These are phyloP conservation scores for Rutstroemia sp. DNA, from an alignment of 2,329 filamentous ascomycete genomes.

Conservation along the genomic window DNA sequence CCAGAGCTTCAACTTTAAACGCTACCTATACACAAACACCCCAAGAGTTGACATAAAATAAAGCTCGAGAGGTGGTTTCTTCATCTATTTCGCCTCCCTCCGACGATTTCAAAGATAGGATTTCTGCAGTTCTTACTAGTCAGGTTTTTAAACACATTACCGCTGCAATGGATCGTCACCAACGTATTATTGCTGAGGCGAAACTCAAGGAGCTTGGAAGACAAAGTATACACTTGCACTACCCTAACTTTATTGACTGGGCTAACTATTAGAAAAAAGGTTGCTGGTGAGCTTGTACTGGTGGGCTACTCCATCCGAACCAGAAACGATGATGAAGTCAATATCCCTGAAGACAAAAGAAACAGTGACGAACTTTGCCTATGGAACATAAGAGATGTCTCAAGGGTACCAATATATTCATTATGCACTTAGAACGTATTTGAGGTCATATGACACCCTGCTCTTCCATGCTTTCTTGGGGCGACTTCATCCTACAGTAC, in stretches of 20 bases:
- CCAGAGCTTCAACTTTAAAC: neutral
- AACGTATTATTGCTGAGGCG: neutral
- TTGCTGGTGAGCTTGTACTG: constrained; percentile 32
- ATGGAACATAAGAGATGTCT: constrained; percentile 42
- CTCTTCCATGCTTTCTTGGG: constrained; percentile 43
- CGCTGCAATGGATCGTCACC: constrained; percentile 3
- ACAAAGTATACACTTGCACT: neutral
- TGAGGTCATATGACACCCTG: constrained; percentile 57
- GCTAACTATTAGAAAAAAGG: neutral
- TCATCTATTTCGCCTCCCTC: neutral
- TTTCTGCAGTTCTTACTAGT: neutral
- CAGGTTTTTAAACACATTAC: constrained; percentile 8
- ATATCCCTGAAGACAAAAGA: constrained; percentile 49
- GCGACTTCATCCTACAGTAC: constrained; percentile 46
- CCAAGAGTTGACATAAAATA: neutral
- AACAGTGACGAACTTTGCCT: constrained; percentile 53
- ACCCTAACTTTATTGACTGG: neutral
- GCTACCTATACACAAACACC: neutral
- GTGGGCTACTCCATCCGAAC: constrained; percentile 57
- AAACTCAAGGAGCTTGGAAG: constrained; percentile 6
- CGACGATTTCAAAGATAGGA: neutral
- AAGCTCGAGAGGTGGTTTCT: neutral
- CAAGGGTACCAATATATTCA: constrained; percentile 41
- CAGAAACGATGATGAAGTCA: constrained; percentile 42
- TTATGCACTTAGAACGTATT: constrained; percentile 54